Evolutionary conservation across 1,284 basidiomycete genomes (phyloP), one percentile per base, ranked within the genome.

Genomic region (Abortiporus biennis): DNA sequence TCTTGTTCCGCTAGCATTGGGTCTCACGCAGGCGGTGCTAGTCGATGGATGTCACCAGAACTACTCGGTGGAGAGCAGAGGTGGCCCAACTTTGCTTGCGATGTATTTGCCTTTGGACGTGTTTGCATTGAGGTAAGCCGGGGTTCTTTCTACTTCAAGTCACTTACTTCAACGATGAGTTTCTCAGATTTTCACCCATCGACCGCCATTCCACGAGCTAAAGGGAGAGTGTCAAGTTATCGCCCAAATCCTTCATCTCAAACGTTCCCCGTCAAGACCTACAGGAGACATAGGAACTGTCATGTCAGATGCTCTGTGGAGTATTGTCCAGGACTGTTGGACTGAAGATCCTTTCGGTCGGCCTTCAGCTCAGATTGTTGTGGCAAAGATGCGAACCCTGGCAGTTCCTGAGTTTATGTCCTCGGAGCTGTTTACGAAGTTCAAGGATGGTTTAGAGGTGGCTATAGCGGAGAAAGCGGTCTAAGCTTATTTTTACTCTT

Each of bases 1-100:
- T 27, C 47, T 4, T 41, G 22, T 15, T 15, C 36, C 9, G 22
- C 16, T 15, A 41, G 32, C n/a, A 39, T 36, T n/a, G 36, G 36
- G n/a, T 46, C 45, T 3, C 34, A 36, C 13, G 36, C 24, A 4
- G 46, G 50, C 15, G 47, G 49, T 2, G 44, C 40, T 13, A 36
- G 42, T 11, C 36, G 43, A 8, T 55, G 52, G 52, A 44, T 45
- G 39, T 49, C 50, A 2, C 54, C 52, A 5, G 52, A 55, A 30
- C 34, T 50, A 16, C 27, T 29, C 8, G 8, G 9, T 29, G 27
- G 27, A 29, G 27, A 8, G n/a, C 27, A 9, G n/a, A n/a, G 9
- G 27, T n/a, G 27, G 9, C 27, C 27, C 9, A 29, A 29, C n/a
- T 29, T 9, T 29, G n/a, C 27, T 29, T 29, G 41, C 35, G 41